Conservation (phyloP, 345 rosid genomes). For the Limnanthes douglasii region DNA sequence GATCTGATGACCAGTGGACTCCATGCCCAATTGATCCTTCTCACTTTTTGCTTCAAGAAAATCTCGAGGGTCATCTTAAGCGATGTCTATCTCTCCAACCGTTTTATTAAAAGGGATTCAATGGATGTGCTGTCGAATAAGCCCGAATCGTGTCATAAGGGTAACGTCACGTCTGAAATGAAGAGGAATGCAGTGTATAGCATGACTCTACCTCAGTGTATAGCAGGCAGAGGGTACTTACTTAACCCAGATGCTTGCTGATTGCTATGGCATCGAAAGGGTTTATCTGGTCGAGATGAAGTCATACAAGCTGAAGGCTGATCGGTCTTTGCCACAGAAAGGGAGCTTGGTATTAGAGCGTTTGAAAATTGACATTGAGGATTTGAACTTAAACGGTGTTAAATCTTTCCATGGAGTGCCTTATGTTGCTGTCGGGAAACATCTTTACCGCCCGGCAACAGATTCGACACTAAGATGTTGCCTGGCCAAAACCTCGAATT, state of each 20-base stretch:
- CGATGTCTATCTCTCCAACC: constrained; percentile 69
- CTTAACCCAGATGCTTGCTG: constrained; percentile 85
- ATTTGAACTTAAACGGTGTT: constrained; percentile 69
- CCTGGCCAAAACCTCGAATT: constrained; percentile 26
- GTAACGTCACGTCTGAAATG: constrained; percentile 53
- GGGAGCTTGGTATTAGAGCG: constrained; percentile 83
- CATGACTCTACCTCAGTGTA: constrained; percentile 42
- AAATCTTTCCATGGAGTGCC: constrained; percentile 43
- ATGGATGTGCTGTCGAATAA: constrained; percentile 38
- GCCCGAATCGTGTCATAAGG: constrained; percentile 4
- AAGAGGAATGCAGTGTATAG: constrained; percentile 55
- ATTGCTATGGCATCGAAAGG: constrained; percentile 62
- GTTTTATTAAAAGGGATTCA: constrained; percentile 61
- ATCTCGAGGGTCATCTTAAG: constrained; percentile 59
- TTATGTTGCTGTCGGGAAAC: constrained; percentile 85
- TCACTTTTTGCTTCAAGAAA: constrained; percentile 76
- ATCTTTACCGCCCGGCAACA: constrained; percentile 94
- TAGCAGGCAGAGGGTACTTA: constrained; percentile 98
- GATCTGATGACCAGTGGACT: constrained; percentile 48
- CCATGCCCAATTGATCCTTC: constrained; percentile 87
- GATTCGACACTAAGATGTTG: constrained; percentile 90
- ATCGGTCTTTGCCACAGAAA: constrained; percentile 84
- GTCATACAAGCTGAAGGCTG: constrained; percentile 94
- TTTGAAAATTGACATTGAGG: constrained; percentile 93
- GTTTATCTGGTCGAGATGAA: constrained; percentile 76